Evolutionary conservation across 2,329 filamentous ascomycete species (phyloP).

Genomic region (Ceratocystis lukuohia): DNA sequence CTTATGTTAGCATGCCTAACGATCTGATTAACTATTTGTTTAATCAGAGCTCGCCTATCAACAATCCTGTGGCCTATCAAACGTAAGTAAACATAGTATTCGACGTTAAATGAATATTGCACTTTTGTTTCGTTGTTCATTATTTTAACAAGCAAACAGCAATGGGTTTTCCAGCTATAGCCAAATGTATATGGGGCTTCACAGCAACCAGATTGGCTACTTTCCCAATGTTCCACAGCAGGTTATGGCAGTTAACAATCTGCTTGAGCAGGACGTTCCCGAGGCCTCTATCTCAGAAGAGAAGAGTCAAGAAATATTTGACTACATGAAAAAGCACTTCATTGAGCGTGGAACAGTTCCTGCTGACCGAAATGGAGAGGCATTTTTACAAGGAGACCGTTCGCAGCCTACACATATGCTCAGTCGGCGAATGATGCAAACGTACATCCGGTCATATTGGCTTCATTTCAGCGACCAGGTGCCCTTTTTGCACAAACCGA

Average conservation of each 20-base stretch:
- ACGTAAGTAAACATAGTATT: constrained; percentile 10
- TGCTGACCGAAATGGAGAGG: constrained; percentile 13
- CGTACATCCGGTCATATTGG: constrained; percentile 90
- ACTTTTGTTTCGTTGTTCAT: not conserved
- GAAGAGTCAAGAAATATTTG: constrained; percentile 70
- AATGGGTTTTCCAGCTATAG: constrained; percentile 18
- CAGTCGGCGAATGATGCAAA: constrained; percentile 89
- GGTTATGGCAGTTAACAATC: constrained; percentile 78
- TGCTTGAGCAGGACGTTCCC: constrained; percentile 66
- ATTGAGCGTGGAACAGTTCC: constrained; percentile 59
- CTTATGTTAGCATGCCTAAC: constrained; percentile 69
- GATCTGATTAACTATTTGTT: constrained; percentile 80
- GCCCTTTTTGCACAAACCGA: constrained; percentile 87
- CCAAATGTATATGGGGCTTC: constrained; percentile 19
- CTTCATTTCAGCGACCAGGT: constrained; percentile 86
- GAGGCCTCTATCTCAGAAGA: constrained; percentile 75
- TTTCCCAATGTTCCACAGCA: constrained; percentile 54
- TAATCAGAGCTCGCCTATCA: constrained; percentile 33
- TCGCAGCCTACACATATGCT: constrained; percentile 52
- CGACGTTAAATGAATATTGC: not conserved
- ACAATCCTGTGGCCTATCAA: constrained; percentile 21
- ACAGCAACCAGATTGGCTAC: constrained; percentile 34
- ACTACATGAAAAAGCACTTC: constrained; percentile 69
- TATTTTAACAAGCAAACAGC: constrained; percentile 6
- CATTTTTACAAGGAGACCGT: constrained; percentile 56